Conservation (phyloP, 2,329 filamentous ascomycete genomes). For the Fusarium aywerte region DNA sequence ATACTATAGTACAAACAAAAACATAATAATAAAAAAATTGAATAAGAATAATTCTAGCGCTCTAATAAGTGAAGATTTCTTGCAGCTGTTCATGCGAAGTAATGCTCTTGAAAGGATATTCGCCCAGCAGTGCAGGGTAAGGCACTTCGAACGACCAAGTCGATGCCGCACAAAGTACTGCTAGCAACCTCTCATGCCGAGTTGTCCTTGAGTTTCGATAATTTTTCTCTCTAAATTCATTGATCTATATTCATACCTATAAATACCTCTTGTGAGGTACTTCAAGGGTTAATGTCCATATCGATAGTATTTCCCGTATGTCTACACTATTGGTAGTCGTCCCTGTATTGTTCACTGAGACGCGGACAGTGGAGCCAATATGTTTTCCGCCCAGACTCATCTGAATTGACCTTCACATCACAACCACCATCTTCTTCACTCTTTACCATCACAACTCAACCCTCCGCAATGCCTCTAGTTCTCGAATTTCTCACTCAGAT, state of each 20-base stretch:
- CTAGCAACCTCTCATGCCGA: neutral
- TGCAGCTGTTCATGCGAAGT: neutral
- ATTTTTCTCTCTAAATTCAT: neutral
- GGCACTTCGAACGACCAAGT: neutral
- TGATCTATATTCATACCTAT: neutral
- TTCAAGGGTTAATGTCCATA: neutral
- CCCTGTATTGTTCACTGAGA: neutral
- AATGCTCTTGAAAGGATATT: neutral
- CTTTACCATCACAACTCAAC: neutral
- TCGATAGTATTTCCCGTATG: neutral
- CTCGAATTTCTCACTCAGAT: constrained; percentile 75
- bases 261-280: neutral
- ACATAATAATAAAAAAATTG: neutral
- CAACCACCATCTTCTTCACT: neutral
- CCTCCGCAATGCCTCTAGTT: constrained; percentile 67
- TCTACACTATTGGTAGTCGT: neutral
- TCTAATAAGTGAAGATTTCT: neutral
- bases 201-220: neutral
- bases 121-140: neutral
- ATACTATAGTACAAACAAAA: constrained; percentile 10
- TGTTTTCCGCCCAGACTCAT: constrained; percentile 19
- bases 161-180: neutral
- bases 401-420: constrained; percentile 13
- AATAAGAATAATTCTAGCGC: neutral
- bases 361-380: constrained; percentile 36